Conservation (phyloP, 768 basidiomycete genomes). For the Kwoniella sp. region DNA sequence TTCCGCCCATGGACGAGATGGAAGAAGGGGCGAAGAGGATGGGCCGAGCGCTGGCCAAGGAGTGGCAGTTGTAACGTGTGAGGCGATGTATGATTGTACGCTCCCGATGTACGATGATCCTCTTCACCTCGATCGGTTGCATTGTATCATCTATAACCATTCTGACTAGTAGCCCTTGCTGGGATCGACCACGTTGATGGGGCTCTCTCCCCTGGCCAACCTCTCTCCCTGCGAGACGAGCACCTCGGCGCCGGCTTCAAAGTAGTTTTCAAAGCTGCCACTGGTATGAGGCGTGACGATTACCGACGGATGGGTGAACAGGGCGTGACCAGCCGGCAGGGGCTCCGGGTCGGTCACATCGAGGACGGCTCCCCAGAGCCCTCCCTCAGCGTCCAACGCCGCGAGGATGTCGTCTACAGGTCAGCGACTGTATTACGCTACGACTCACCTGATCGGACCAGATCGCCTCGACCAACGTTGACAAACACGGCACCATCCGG, state of each 20-base stretch:
- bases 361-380: slow-evolving; percentile 36
- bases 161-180: slow-evolving; percentile 41
- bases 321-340: slow-evolving; percentile 25
- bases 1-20: slow-evolving; percentile 13
- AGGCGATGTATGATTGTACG: no score
- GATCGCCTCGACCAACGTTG: slow-evolving; percentile 50
- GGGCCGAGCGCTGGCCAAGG: slow-evolving; percentile 11
- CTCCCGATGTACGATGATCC: not conserved
- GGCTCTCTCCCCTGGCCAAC: slow-evolving; percentile 15
- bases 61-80: not conserved
- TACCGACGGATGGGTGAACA: slow-evolving; percentile 20
- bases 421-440: not conserved
- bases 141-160: no score
- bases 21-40: slow-evolving; percentile 21
- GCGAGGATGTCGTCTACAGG: slow-evolving; percentile 24
- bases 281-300: slow-evolving; percentile 49
- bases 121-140: no score
- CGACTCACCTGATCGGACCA: slow-evolving; percentile 43
- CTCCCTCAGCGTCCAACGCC: slow-evolving; percentile 22
- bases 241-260: slow-evolving; percentile 39
- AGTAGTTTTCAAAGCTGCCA: slow-evolving; percentile 44
- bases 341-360: slow-evolving; percentile 50
- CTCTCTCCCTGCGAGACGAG: slow-evolving; percentile 39
- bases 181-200: slow-evolving; percentile 36
- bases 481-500: slow-evolving; percentile 45